Conservation (phyloP, 2,329 filamentous ascomycete species). For the Botryotinia convoluta region DNA sequence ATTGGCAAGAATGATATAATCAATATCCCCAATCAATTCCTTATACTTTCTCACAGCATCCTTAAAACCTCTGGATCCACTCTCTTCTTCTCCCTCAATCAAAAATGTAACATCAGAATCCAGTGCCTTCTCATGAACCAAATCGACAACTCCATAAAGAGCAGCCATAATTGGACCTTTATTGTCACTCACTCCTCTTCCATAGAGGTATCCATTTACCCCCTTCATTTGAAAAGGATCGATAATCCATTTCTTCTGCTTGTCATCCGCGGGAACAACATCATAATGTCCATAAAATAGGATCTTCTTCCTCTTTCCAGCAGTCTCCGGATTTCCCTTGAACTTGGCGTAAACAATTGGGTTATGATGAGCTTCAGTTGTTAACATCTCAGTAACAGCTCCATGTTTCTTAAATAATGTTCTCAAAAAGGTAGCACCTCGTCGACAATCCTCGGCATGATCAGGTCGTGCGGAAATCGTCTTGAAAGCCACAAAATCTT, state of each 20-base stretch:
- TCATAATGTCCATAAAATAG: conserved; percentile 99
- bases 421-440: conserved; percentile 86
- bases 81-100: conserved; percentile 96
- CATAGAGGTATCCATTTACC: conserved; percentile 89
- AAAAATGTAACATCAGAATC: conserved; percentile 89
- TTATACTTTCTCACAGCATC: conserved; percentile 79
- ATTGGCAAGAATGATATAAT: conserved; percentile 94
- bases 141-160: conserved; percentile 86
- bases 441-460: conserved; percentile 86
- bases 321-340: conserved; percentile 66
- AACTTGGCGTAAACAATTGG: conserved; percentile 94
- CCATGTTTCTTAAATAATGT: conserved; percentile 90
- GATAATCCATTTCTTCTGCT: conserved; percentile 76
- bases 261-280: conserved; percentile 85
- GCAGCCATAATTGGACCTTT: conserved; percentile 95
- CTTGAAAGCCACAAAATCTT: conserved; percentile 86
- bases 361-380: conserved; percentile 72
- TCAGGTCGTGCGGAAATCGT: conserved; percentile 85
- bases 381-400: conserved; percentile 85
- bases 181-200: conserved; percentile 95
- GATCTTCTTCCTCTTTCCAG: conserved; percentile 73
- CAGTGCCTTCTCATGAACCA: conserved; percentile 78
- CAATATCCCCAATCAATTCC: conserved; percentile 79
- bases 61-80: conserved; percentile 86
- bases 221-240: conserved; percentile 91